Base-by-base conservation (phyloP, 306 rosid genomes). In the Malus sieversii region DNA sequence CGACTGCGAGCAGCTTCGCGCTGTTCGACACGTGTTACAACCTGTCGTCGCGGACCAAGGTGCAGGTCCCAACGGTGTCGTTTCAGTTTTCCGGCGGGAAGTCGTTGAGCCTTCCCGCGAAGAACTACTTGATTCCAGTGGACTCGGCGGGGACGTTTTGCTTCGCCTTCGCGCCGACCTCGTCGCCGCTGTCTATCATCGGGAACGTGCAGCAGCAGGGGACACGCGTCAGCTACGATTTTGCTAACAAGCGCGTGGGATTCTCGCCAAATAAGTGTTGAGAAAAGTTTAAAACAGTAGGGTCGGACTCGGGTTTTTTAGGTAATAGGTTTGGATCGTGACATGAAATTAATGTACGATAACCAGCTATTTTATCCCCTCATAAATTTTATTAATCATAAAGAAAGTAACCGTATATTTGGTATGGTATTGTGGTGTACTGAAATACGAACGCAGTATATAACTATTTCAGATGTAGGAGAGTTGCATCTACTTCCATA, bases 161-260 rank as follows among this genome's bases (percentile, higher is more conserved):
- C 52, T 92, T 95, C 35, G 99, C 97, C 3, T 95, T 95, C 61
- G 97, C 99, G 13, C 92, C 99, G 4, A 85, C 98, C 82, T 3
- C 90, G 79, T 82, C 93, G 78, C 2, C 86, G 2, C 0, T 86
- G 64, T 89, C 99, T 0, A 95, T 95, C 30, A 85, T 95, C 6
- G 97, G 99, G 10, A 95, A 92, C 20, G 91, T 95, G 3, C 99
- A 95, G 87, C 99, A 95, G 46, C 99, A 95, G 22, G 99, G 97
- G 86, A 95, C 89, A 78, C 99, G 99, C 89, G 99, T 95, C 90
- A 89, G 79, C 63, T 89, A 78, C 11, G 96, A 95, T 80, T 78
- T 90, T 27, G 89, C 84, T 0, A 87, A 87, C 35, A 72, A 78
- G 2, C n/a, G 81, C 4, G 83, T 95, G 38, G 98, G 85, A 12